Evolutionary conservation across 2,329 filamentous ascomycete genomes (phyloP), one percentile per base, ranked within the genome.

Genomic region (Cytospora paraplurivora): DNA sequence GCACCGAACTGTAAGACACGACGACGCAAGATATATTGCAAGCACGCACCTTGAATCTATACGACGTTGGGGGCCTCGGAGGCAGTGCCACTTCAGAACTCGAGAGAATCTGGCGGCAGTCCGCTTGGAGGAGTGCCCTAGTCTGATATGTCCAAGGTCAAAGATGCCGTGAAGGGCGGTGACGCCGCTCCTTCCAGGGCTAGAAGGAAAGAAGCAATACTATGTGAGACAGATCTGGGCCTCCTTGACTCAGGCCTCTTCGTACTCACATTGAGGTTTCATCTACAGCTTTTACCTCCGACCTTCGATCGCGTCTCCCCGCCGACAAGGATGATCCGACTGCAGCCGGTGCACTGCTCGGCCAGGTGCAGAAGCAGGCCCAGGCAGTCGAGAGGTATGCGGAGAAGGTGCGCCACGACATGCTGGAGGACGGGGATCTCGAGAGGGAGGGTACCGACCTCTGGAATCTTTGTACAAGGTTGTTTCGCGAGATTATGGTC

Each of bases 381-480:
- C 68, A 69, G 10, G 64, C 67, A n/a, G 66, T 77, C 50, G 74
- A 74, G 47, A 62, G 64, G 1, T 71, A 68, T 41, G 76, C 74
- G 33, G 72, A 76, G 27, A 74, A 69, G 27, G 62, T 67, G 8
- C 72, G 70, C 11, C 67, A 76, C 1, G 69, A 68, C 13, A 50
- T 71, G 13, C 66, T 69, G 12, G 72, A 72, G 1, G 76, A 78
- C 50, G 73, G 76, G 32, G 79, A 83, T 6, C 75, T 91, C 3
- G 87, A 90, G 65, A 73, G 68, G 6, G 68, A 78, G 7, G 89
- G 84, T 62, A 81, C 83, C 0, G 76, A 78, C 32, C 75, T 92
- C 8, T 92, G 89, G 89, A 92, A 92, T 67, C 71, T 82, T 7
- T 86, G 86, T 49, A 86, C 86, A 1, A 81, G 82, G 33, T 70